phyloP scores from a whole-genome alignment of 331 rosid genomes.

The Quercus tomentella region DNA sequence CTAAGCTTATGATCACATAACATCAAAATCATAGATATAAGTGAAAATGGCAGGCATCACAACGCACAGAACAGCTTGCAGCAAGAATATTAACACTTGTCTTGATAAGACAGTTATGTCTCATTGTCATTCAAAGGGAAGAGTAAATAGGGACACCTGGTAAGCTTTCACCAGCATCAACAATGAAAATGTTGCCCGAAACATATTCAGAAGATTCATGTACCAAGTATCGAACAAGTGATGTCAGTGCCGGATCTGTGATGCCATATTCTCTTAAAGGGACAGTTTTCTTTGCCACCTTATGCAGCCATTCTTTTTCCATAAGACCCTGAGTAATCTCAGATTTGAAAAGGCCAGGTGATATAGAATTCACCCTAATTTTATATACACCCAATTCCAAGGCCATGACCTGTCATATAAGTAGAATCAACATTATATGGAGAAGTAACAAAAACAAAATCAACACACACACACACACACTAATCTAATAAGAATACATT shows the following conservation, averaged over 20 bases:
- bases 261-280: constrained; percentile 59
- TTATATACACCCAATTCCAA: constrained; percentile 68
- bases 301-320: constrained; percentile 59
- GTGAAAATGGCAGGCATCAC: no score
- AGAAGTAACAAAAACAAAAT: no score
- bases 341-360: constrained; percentile 79
- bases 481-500: background rate
- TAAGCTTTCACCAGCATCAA: constrained; percentile 62
- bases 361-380: constrained; percentile 75
- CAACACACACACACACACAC: no score
- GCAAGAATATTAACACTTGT: background rate
- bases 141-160: constrained; percentile 75
- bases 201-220: constrained; percentile 76
- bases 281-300: constrained; percentile 41
- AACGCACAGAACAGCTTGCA: no score
- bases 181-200: constrained; percentile 59
- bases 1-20: no score
- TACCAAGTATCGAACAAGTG: constrained; percentile 59
- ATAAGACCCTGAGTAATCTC: constrained; percentile 65
- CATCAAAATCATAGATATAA: no score
- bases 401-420: constrained; percentile 61
- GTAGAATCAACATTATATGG: background rate
- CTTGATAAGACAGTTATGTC: background rate
- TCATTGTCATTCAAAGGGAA: constrained; percentile 36
- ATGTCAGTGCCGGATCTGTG: constrained; percentile 71